A percentile compares a stretch with the other conserved stretches of the same genome.
Evolutionary conservation across 306 rosid genomes (phyloP).

Genomic region (Aeschynomene evenia): DNA sequence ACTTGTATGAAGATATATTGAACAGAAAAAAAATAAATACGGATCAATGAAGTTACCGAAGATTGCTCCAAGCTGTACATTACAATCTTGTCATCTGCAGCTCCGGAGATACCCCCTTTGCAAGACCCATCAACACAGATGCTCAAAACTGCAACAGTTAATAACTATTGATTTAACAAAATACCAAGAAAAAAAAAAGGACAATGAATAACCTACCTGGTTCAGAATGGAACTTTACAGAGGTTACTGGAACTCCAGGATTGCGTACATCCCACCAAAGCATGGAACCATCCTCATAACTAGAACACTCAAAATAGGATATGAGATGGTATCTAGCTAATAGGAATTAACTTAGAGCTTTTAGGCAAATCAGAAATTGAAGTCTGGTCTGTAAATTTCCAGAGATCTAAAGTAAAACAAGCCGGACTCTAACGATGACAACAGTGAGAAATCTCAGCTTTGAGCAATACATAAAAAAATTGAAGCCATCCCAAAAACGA

Average conservation of each 20-base stretch:
- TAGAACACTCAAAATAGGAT: conserved; percentile 32
- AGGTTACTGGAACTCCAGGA: conserved; percentile 59
- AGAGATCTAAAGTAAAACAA: not conserved
- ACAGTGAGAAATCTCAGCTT: not conserved
- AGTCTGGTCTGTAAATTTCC: not conserved
- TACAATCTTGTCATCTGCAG: conserved; percentile 81
- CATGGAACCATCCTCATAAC: conserved; percentile 95
- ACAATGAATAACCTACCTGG: conserved; percentile 54
- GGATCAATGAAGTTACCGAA: conserved; percentile 49
- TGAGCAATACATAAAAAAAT: not conserved
- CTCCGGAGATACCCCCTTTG: conserved; percentile 89
- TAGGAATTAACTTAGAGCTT: not conserved
- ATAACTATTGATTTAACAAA: conserved; percentile 8
- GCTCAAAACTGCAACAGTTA: conserved; percentile 66
- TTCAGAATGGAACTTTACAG: conserved; percentile 84
- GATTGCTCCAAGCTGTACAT: conserved; percentile 79
- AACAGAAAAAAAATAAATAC: conserved; percentile 16
- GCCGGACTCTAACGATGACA: not conserved
- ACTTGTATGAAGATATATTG: not conserved
- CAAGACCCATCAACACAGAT: conserved; percentile 64
- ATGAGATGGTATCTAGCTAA: conserved; percentile 16
- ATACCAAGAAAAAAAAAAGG: not conserved
- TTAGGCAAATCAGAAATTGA: not conserved
- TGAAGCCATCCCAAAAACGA: not conserved
- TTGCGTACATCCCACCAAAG: conserved; percentile 96